Base-by-base conservation (phyloP, 1,139 yeast genomes). In the Yueomyces sp. region DNA sequence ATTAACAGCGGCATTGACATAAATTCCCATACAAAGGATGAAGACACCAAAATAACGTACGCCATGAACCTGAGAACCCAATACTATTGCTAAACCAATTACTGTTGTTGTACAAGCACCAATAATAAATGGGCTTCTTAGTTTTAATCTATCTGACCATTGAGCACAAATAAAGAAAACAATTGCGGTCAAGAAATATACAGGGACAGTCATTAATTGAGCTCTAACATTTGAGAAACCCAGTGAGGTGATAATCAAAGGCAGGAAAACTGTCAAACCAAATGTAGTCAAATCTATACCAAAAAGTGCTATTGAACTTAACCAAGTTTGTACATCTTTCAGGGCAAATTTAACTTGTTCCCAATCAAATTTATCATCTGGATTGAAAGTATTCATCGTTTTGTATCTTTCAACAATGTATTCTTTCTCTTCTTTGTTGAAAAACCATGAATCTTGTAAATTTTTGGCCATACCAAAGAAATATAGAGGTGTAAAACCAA, bases 141-240 rank as follows among this genome's bases (percentile, higher is more conserved):
- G 48, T 42, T 61, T 58, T 4, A 59, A 44, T 43, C 51, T 58
- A 52, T 72, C 77, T n/a, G 75, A 69, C 43, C 62, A 49, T 38
- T 52, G 53, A 2, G 75, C 71, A 40, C 63, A 58, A 6, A 57
- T 45, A 34, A 70, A 52, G 42, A 66, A 67, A 2, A 64, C 59
- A 7, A 68, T 48, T 4, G 72, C 69, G 1, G 74, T 67, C 39
- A 68, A 51, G 38, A 69, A 59, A 52, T 72, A 73, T 37, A 70
- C 67, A 26, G 77, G 77, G 28, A 72, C 70, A 1, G 75, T 71
- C 57, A 73, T 55, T 40, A 70, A 62, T 52, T 73, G 77, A 1
- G 76, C 70, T 45, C 62, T 56, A 40, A 70, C 62, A 34, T 55
- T 59, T 31, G 65, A 62, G 52, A 65, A 73, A 0, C 76, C 76